Evolutionary conservation across 371 early-diverging fungal species (phyloP), one percentile per base, ranked within the genome.

Genomic region (Mortierella polycephala): DNA sequence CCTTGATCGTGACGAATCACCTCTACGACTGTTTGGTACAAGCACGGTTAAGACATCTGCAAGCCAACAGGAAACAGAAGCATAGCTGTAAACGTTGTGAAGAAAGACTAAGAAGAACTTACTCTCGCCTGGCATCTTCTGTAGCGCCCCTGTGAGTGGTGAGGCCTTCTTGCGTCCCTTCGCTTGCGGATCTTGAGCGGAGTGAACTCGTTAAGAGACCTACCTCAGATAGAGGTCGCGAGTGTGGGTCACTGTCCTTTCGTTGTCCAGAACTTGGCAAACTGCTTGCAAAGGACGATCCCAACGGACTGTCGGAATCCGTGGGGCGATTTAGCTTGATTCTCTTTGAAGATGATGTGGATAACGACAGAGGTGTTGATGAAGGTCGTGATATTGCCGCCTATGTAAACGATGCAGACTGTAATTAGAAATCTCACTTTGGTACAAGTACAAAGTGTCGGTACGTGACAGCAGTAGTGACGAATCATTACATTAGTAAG

Each of bases 241-340:
- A 40, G 2, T 41, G 37, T 3, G 30, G 23, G 18, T 71, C 66
- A 16, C 39, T 39, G n/a, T 71, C 72, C 16, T 59, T 45, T 12
- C 66, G 57, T 4, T 18, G n/a, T n/a, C 18, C n/a, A 18, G 59
- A 49, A n/a, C 52, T 57, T 30, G 66, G 72, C 16, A 62, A 64
- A 40, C 11, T n/a, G 20, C 52, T 59, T 13, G 44, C 61, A 16
- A 66, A 42, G 13, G 66, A 62, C 16, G 58, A 61, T 12, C 37
- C 44, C 10, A 61, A 51, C 5, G 66, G 72, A 40, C 66, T 65
- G 21, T 61, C 71, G 23, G 45, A 41, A 20, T 71, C 72, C 2
- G 68, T 54, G 12, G 69, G 69, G 30, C 75, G 69, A 53, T 75
- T 75, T 58, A 75, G 20, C 58, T 75, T 75, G 62, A 75, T 75